Conservation (phyloP, 371 early-diverging fungal species). For the Mortierella sp. region DNA sequence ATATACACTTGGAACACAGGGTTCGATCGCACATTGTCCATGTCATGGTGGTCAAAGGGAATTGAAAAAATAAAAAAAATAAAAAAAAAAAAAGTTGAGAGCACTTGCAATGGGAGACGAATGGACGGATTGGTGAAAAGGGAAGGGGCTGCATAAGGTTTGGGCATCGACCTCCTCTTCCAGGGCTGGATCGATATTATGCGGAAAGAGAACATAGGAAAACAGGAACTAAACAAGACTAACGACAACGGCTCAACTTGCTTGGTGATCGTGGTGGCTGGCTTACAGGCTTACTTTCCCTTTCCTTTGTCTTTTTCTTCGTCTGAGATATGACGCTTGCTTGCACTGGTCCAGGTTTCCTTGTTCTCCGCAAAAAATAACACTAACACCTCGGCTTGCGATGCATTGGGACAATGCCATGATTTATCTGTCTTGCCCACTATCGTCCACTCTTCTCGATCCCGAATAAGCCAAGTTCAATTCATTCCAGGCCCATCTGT, state of each 20-base stretch:
- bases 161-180: constrained; percentile 1
- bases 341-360: neutral
- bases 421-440: neutral
- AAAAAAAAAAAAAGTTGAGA: neutral
- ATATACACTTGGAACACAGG: too few relatives aligned
- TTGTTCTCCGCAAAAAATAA: neutral
- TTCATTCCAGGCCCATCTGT: constrained; percentile 13
- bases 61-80: too few relatives aligned
- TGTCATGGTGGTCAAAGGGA: too few relatives aligned
- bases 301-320: too few relatives aligned
- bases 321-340: neutral
- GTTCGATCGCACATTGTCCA: too few relatives aligned
- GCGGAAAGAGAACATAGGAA: too few relatives aligned
- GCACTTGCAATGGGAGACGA: too few relatives aligned
- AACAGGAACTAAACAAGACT: neutral
- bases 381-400: neutral
- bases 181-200: constrained; percentile 6
- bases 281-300: too few relatives aligned
- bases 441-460: too few relatives aligned
- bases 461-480: too few relatives aligned
- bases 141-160: constrained; percentile 12
- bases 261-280: too few relatives aligned
- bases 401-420: neutral
- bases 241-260: neutral
- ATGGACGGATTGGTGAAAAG: neutral